These are phyloP conservation scores for Cladophialophora psammophila DNA, from an alignment of 2,329 filamentous ascomycete species.

Conservation along the genomic window DNA sequence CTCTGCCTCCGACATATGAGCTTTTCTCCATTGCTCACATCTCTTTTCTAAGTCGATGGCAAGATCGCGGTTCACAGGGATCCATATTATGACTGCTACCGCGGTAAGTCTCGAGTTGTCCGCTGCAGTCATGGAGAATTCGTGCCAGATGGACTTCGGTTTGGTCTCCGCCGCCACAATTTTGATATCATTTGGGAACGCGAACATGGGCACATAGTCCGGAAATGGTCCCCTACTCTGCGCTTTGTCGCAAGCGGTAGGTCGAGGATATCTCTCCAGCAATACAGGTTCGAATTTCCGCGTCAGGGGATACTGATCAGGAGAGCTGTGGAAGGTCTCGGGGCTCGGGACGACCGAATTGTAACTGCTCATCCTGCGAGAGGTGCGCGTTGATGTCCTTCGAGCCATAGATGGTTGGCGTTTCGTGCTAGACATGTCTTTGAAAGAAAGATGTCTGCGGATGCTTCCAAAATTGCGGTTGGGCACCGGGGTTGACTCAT, in stretches of 20 bases:
- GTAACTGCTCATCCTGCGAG: conserved; percentile 92
- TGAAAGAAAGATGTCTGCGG: conserved; percentile 87
- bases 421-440: conserved; percentile 94
- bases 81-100: conserved; percentile 91
- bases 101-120: conserved; percentile 93
- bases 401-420: conserved; percentile 79
- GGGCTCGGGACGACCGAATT: conserved; percentile 96
- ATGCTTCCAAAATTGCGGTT: conserved; percentile 80
- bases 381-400: conserved; percentile 77
- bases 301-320: conserved; percentile 94
- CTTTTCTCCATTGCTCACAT: conserved; percentile 86
- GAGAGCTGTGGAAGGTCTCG: conserved; percentile 85
- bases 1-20: conserved; percentile 98
- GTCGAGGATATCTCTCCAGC: conserved; percentile 89
- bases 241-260: conserved; percentile 79
- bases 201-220: conserved; percentile 99
- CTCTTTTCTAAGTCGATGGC: conserved; percentile 76
- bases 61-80: conserved; percentile 79
- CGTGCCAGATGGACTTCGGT: conserved; percentile 97
- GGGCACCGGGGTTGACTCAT: conserved; percentile 60
- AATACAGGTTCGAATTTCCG: conserved; percentile 95
- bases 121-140: conserved; percentile 95
- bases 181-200: conserved; percentile 96
- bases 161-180: conserved; percentile 95
- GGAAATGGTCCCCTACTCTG: conserved; percentile 85